Evolutionary conservation across 2,329 filamentous ascomycete species (phyloP).

Genomic region (Aureobasidium sp.): DNA sequence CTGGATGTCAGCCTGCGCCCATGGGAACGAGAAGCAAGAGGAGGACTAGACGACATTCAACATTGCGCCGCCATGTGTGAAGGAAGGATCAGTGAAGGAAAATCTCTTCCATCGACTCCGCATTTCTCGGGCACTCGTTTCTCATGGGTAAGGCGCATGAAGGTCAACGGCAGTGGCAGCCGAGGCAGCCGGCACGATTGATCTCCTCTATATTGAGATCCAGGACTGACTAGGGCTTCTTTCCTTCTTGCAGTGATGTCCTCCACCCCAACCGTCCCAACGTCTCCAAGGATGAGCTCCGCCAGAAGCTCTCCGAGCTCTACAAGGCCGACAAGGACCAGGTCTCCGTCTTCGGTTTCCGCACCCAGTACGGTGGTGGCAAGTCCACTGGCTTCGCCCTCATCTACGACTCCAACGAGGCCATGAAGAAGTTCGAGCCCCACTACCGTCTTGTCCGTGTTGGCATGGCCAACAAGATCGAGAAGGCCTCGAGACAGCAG

Average conservation of each 20-base stretch:
- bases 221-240: slow-evolving; percentile 5
- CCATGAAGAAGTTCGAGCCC: slow-evolving; percentile 99
- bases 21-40: slow-evolving; percentile 9
- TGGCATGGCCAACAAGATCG: slow-evolving; percentile 85
- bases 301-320: slow-evolving; percentile 82
- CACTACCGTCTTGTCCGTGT: slow-evolving; percentile 94
- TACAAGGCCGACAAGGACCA: slow-evolving; percentile 99
- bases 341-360: slow-evolving; percentile 96
- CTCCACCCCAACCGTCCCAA: slow-evolving; percentile 98
- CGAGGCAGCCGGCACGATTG: slow-evolving; percentile 1
- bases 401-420: slow-evolving; percentile 96
- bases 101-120: not conserved
- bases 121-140: not conserved
- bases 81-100: not conserved
- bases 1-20: not conserved
- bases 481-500: slow-evolving; percentile 97
- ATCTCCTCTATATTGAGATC: slow-evolving; percentile 13
- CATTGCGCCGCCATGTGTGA: slow-evolving; percentile 1
- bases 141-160: not conserved
- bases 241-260: slow-evolving; percentile 65
- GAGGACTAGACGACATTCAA: slow-evolving; percentile 3
- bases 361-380: slow-evolving; percentile 98
- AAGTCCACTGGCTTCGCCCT: slow-evolving; percentile 99
- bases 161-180: not conserved
- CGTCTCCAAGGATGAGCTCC: slow-evolving; percentile 98